phyloP scores from a whole-genome alignment of 177 flowering plant genomes.

The Vitis hybrid region DNA sequence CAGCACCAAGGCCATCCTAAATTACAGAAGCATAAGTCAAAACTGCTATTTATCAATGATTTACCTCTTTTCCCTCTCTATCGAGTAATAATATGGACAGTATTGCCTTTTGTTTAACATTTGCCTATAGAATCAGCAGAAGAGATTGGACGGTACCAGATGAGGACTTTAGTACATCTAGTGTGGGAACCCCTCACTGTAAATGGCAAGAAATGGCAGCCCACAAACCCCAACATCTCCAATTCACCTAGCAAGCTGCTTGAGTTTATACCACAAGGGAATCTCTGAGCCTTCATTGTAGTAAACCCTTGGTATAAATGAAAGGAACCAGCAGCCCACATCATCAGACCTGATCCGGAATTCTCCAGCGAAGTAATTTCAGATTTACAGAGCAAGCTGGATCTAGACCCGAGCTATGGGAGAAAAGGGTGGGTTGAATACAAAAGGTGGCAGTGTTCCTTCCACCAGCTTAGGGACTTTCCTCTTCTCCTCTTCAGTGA shows the following conservation, averaged over 20 bases:
- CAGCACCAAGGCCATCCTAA: background rate
- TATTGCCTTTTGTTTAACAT: conserved; percentile 4
- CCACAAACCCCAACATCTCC: no score
- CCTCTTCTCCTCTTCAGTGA: conserved; percentile 53
- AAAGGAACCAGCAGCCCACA: background rate
- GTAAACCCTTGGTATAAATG: background rate
- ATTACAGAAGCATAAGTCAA: background rate
- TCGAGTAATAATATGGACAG: conserved; percentile 30
- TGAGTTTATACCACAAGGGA: background rate
- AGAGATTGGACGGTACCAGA: no score
- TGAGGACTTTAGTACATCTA: no score
- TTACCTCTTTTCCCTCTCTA: conserved; percentile 2
- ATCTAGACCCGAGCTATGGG: conserved; percentile 69
- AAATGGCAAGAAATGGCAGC: no score
- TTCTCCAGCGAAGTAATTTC: background rate
- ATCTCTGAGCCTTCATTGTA: background rate
- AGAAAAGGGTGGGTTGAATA: conserved; percentile 77
- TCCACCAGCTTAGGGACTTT: conserved; percentile 35
- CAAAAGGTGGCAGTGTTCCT: conserved; percentile 45
- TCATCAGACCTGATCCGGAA: background rate
- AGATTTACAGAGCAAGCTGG: background rate
- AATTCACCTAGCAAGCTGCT: no score
- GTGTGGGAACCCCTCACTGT: no score
- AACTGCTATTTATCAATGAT: conserved; percentile 1
- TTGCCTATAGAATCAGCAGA: background rate